Conservation (phyloP, 2,329 filamentous ascomycete species). For the Thielaviopsis punctulata region DNA sequence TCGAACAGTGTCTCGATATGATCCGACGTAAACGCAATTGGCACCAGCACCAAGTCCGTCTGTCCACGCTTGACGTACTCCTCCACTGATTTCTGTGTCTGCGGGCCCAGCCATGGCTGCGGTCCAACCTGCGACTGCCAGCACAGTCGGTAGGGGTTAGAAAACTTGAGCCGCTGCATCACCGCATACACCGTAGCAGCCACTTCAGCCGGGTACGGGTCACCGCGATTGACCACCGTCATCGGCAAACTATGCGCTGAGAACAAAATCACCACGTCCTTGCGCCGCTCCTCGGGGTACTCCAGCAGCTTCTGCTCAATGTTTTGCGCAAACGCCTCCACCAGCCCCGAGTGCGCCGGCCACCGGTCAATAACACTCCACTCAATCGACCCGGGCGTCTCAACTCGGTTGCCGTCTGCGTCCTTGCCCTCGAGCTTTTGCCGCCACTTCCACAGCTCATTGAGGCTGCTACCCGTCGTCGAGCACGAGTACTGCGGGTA, state of each 20-base stretch:
- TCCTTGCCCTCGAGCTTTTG: slow-evolving; percentile 69
- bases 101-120: slow-evolving; percentile 84
- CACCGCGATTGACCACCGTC: slow-evolving; percentile 90
- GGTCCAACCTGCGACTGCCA: slow-evolving; percentile 99
- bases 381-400: slow-evolving; percentile 50
- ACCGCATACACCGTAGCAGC: slow-evolving; percentile 91
- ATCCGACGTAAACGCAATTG: slow-evolving; percentile 96
- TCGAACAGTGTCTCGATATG: slow-evolving; percentile 97
- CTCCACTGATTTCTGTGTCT: slow-evolving; percentile 76
- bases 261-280: slow-evolving; percentile 74
- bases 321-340: slow-evolving; percentile 83
- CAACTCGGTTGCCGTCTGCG: slow-evolving; percentile 18
- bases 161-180: slow-evolving; percentile 78
- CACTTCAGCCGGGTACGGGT: slow-evolving; percentile 89
- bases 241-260: slow-evolving; percentile 93
- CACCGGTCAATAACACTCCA: slow-evolving; percentile 98
- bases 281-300: slow-evolving; percentile 66
- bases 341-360: slow-evolving; percentile 78
- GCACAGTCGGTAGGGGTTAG: slow-evolving; percentile 80
- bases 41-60: slow-evolving; percentile 77
- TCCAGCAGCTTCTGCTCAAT: slow-evolving; percentile 71
- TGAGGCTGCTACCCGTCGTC: slow-evolving; percentile 87
- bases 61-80: slow-evolving; percentile 82
- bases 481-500: slow-evolving; percentile 98
- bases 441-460: slow-evolving; percentile 96